Conservation (phyloP, 2,329 filamentous ascomycete species). For the Penicillium freii region DNA sequence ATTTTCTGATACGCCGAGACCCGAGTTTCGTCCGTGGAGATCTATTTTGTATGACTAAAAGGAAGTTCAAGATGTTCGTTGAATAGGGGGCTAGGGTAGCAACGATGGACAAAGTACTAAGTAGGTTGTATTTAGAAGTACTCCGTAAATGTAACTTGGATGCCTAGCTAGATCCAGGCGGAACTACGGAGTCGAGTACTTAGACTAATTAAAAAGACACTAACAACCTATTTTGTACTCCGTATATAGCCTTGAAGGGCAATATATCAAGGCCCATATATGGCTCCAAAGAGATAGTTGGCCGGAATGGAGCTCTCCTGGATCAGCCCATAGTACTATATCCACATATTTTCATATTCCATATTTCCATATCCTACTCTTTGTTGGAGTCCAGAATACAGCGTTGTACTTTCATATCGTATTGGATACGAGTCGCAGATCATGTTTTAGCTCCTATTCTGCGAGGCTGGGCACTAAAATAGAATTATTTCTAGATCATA, state of each 20-base stretch:
- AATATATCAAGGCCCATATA: neutral
- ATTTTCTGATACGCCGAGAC: slow-evolving; percentile 10
- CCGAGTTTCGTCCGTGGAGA: slow-evolving; percentile 12
- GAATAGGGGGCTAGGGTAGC: neutral
- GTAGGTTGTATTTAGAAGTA: neutral
- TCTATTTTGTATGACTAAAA: slow-evolving; percentile 9
- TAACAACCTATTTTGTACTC: no score
- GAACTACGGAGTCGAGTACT: neutral
- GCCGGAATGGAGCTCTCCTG: slow-evolving; percentile 6
- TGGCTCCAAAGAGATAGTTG: neutral
- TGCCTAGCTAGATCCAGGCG: neutral
- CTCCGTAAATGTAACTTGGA: slow-evolving; percentile 4
- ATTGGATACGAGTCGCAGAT: neutral
- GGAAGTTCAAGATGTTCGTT: slow-evolving; percentile 13
- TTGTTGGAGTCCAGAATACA: neutral
- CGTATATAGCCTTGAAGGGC: neutral
- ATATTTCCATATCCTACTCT: neutral
- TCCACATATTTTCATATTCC: neutral
- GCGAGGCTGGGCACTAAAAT: neutral
- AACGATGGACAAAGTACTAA: neutral
- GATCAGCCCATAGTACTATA: slow-evolving; percentile 12
- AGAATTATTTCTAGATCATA: neutral
- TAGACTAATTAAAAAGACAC: neutral
- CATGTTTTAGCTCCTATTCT: neutral
- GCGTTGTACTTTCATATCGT: neutral